Conservation (phyloP, 1,139 yeast genomes). For the Pichia inconspicua region DNA sequence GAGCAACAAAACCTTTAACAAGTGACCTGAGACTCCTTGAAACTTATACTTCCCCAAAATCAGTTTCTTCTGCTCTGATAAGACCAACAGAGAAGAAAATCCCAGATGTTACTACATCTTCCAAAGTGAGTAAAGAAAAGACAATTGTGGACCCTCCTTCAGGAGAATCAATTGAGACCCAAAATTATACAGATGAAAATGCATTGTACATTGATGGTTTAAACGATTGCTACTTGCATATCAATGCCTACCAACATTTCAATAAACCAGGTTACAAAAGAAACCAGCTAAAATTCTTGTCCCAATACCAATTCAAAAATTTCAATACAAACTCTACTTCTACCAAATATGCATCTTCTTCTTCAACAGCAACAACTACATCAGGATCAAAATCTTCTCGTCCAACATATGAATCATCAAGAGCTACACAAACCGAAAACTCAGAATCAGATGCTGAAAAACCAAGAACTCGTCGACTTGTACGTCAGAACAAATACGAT, state of each 20-base stretch:
- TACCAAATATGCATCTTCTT: conserved; percentile 21
- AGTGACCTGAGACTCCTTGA: conserved; percentile 16
- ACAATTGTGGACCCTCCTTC: background rate
- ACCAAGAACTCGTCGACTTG: conserved; percentile 53
- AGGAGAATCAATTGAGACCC: too few species aligned
- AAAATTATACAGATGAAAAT: too few species aligned
- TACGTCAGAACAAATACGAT: conserved; percentile 32
- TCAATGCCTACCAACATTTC: conserved; percentile 45
- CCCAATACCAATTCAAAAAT: conserved; percentile 34
- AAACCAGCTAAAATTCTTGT: conserved; percentile 42
- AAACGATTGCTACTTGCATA: conserved; percentile 35
- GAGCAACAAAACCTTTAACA: conserved; percentile 17
- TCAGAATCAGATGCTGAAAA: conserved; percentile 37
- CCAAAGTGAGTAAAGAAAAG: background rate
- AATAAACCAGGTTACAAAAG: conserved; percentile 36
- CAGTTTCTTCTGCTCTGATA: background rate
- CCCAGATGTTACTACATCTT: background rate
- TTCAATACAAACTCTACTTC: conserved; percentile 12
- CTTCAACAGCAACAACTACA: background rate
- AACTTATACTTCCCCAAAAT: background rate
- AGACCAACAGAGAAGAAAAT: background rate
- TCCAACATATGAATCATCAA: conserved; percentile 28
- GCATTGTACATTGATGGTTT: background rate
- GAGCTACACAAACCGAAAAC: conserved; percentile 31
- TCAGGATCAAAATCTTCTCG: conserved; percentile 13